These are phyloP conservation scores for Silene uniflora DNA, from an alignment of 148 eudicot species.

Conservation along the genomic window DNA sequence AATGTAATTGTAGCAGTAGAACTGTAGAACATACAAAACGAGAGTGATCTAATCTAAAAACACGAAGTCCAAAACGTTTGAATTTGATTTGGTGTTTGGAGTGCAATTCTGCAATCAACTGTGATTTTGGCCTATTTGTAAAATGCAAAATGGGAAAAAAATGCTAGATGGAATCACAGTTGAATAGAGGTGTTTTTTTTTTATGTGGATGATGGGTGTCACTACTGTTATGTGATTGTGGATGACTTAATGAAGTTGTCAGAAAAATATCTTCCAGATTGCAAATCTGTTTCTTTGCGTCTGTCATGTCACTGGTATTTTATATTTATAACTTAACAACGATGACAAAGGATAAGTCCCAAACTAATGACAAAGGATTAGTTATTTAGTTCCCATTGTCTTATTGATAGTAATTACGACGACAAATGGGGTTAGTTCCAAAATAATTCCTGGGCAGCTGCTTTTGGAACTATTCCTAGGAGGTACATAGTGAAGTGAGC, in stretches of 20 bases:
- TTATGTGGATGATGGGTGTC: neutral
- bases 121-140: neutral
- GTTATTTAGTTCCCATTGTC: neutral
- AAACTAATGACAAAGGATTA: too few relatives aligned
- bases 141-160: neutral
- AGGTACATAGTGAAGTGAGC: neutral
- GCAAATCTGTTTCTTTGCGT: too few relatives aligned
- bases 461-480: neutral
- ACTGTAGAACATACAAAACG: neutral
- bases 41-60: neutral
- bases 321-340: too few relatives aligned
- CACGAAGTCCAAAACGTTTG: neutral
- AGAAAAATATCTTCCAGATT: too few relatives aligned
- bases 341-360: too few relatives aligned
- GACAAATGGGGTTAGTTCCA: neutral
- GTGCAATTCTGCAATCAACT: neutral
- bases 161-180: neutral
- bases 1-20: neutral
- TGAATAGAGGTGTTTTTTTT: neutral
- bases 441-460: neutral
- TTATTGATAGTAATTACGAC: neutral
- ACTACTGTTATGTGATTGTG: neutral
- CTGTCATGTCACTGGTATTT: too few relatives aligned
- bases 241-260: neutral
- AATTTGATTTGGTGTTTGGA: neutral